Percentiles rank a stretch among this genome's conserved stretches.
These are phyloP conservation scores for Aspergillus indologenus DNA, from an alignment of 495 filamentous ascomycete species.

Conservation along the genomic window DNA sequence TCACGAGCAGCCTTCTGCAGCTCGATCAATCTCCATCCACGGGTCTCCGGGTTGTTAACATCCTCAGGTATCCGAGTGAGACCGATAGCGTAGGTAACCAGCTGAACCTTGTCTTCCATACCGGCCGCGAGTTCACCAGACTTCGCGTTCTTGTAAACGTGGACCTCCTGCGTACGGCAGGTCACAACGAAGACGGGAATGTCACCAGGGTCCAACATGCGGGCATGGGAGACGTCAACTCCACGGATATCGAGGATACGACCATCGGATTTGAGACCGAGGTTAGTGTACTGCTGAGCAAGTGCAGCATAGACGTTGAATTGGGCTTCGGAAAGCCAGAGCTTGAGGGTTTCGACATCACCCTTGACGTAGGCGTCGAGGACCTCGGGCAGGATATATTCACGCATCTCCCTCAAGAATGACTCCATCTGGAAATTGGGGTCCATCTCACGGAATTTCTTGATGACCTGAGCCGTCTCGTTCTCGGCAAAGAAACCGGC, in stretches of 20 bases:
- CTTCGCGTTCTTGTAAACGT: slow-evolving; percentile 92
- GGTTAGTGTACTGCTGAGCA: slow-evolving; percentile 88
- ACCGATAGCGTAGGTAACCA: slow-evolving; percentile 96
- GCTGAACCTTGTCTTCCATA: slow-evolving; percentile 97
- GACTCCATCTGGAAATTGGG: slow-evolving; percentile 91
- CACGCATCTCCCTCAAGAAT: slow-evolving; percentile 89
- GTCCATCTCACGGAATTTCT: slow-evolving; percentile 96
- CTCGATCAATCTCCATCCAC: slow-evolving; percentile 96
- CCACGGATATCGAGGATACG: slow-evolving; percentile 91
- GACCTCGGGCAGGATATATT: slow-evolving; percentile 97
- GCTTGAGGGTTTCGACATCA: slow-evolving; percentile 82
- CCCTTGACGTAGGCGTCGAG: slow-evolving; percentile 98
- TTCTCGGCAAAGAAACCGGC: slow-evolving; percentile 98
- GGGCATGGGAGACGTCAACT: slow-evolving; percentile 84
- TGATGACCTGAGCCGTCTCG: slow-evolving; percentile 94
- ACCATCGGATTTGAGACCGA: slow-evolving; percentile 89
- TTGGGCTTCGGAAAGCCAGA: slow-evolving; percentile 94
- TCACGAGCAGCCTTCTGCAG: slow-evolving; percentile 97
- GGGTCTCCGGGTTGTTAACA: slow-evolving; percentile 92
- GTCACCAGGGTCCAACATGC: slow-evolving; percentile 93
- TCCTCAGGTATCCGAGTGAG: slow-evolving; percentile 91
- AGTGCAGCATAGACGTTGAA: slow-evolving; percentile 92
- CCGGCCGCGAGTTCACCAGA: slow-evolving; percentile 87
- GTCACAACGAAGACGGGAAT: slow-evolving; percentile 97
- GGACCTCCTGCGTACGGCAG: slow-evolving; percentile 95